Evolutionary conservation across 2,329 filamentous ascomycete species (phyloP).

Genomic region (Penicillium oxalicum): DNA sequence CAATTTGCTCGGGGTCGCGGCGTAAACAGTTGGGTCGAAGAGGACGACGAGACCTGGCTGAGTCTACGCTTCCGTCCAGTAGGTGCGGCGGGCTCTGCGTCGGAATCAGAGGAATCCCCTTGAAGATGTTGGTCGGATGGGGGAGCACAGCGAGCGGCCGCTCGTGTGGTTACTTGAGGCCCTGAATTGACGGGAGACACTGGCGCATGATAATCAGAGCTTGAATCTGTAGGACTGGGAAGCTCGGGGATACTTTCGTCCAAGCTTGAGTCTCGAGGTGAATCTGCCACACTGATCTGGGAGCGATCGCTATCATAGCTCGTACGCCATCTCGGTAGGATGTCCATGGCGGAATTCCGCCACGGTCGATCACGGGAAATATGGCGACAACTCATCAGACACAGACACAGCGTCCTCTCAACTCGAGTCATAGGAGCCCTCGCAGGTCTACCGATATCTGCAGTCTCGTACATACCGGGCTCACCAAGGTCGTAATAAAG

Average conservation of each 20-base stretch:
- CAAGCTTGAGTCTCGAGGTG: constrained; percentile 13
- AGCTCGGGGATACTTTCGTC: constrained; percentile 14
- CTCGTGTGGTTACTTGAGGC: not conserved
- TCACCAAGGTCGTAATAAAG: constrained; percentile 24
- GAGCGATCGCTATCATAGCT: constrained; percentile 16
- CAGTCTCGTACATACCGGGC: too few species aligned
- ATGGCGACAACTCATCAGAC: constrained; percentile 20
- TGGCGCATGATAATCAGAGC: constrained; percentile 13
- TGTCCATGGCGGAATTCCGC: constrained; percentile 11
- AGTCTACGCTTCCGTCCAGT: not conserved
- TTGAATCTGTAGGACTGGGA: constrained; percentile 11
- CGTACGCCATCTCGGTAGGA: constrained; percentile 17
- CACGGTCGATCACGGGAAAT: constrained; percentile 16
- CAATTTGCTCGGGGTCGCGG: too few species aligned
- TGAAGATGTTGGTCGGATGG: not conserved
- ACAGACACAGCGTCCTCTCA: constrained; percentile 18
- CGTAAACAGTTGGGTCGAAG: not conserved
- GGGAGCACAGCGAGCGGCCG: not conserved
- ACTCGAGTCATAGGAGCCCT: constrained; percentile 3
- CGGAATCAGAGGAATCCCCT: not conserved
- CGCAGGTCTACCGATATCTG: too few species aligned
- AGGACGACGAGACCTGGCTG: not conserved
- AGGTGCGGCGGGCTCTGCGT: not conserved
- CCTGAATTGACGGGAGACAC: constrained; percentile 12
- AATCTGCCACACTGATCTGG: constrained; percentile 16